Conservation (phyloP, 2,329 filamentous ascomycete species). For the Venturia effusa region DNA sequence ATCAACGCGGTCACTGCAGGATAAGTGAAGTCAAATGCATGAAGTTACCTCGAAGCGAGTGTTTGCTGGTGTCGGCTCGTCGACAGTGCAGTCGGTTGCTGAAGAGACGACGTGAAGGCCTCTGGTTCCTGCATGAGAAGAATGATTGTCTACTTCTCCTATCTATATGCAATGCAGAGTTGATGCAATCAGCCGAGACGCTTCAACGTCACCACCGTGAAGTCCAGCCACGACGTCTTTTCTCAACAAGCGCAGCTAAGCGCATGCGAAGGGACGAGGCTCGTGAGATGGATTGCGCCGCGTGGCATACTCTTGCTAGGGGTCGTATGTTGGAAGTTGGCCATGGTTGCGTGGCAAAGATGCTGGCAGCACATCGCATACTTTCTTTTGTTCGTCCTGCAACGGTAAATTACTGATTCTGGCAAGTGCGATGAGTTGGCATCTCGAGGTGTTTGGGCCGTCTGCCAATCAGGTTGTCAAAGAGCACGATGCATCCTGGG, state of each 20-base stretch:
- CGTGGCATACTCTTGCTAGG: neutral
- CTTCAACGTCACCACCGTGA: neutral
- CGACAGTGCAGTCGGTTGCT: neutral
- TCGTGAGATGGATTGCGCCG: neutral
- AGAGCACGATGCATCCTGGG: neutral
- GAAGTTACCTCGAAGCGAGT: neutral
- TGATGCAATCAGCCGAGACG: neutral
- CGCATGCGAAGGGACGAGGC: neutral
- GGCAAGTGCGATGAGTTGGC: conserved; percentile 1
- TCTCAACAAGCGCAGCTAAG: neutral
- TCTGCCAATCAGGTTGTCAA: neutral
- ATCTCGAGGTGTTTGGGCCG: neutral
- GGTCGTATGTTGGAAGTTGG: neutral
- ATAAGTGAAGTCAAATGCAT: neutral
- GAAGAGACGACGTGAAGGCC: neutral
- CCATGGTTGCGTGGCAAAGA: neutral
- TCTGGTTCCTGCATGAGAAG: neutral
- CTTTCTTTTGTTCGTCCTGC: neutral
- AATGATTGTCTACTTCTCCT: neutral
- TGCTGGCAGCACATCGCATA: conserved; percentile 4
- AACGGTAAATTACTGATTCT: neutral
- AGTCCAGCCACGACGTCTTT: neutral
- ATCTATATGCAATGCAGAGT: conserved; percentile 1
- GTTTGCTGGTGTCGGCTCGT: neutral
- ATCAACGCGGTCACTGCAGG: neutral